A percentile compares a stretch with the other conserved stretches of the same genome.
Conservation (phyloP, 768 basidiomycete genomes). For the Trametes sanguinea region DNA sequence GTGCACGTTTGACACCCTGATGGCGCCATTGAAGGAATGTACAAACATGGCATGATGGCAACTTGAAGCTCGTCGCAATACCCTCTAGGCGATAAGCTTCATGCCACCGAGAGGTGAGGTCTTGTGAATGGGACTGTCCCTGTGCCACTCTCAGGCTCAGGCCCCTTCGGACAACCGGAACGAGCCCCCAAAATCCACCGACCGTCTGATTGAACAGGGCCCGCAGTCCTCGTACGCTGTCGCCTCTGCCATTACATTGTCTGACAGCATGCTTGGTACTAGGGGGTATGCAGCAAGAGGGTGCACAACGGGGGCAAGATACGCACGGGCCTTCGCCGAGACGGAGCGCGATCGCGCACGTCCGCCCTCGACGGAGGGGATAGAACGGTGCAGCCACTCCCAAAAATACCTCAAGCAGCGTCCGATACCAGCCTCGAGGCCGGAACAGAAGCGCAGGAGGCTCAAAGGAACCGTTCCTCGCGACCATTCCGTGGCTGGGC, state of each 20-base stretch:
- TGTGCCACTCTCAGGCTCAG: not conserved
- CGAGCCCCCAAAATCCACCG: not conserved
- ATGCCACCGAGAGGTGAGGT: not conserved
- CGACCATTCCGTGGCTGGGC: slow-evolving; percentile 5
- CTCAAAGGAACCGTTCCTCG: slow-evolving; percentile 1
- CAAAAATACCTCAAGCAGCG: slow-evolving; percentile 3
- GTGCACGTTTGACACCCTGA: too few species aligned
- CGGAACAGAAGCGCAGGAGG: not conserved
- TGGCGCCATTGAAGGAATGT: too few species aligned
- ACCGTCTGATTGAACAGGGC: not conserved
- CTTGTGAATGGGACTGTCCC: not conserved
- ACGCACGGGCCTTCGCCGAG: not conserved
- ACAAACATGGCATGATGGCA: too few species aligned
- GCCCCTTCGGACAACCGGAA: not conserved
- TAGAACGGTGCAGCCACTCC: not conserved
- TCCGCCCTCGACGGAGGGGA: not conserved
- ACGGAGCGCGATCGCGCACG: not conserved
- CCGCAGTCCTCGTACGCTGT: not conserved
- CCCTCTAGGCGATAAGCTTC: too few species aligned
- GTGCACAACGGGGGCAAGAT: not conserved
- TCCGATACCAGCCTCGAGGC: slow-evolving; percentile 14
- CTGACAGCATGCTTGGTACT: not conserved
- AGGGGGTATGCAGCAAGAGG: not conserved
- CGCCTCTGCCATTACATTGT: not conserved
- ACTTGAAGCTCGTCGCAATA: too few species aligned